phyloP scores from a whole-genome alignment of 768 basidiomycete species.

The Hypholoma sublateritium region DNA sequence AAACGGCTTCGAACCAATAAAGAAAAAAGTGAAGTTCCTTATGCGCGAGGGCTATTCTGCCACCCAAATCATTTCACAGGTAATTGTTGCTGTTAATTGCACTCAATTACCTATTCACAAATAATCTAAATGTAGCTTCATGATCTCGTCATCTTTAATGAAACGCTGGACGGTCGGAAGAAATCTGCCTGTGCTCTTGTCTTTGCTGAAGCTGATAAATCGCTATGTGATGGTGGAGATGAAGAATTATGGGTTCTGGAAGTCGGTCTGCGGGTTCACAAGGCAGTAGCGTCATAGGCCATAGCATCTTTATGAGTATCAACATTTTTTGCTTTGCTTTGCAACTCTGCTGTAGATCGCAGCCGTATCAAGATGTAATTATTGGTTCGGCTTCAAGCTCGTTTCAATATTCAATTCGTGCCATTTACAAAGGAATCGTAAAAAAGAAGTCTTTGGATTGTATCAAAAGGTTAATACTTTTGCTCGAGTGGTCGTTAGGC shows the following conservation, averaged over 20 bases:
- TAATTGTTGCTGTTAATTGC: conserved; percentile 31
- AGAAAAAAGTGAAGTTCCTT: conserved; percentile 70
- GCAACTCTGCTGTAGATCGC: conserved; percentile 1
- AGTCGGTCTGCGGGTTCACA: conserved; percentile 77
- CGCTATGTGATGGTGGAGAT: conserved; percentile 92
- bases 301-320: neutral
- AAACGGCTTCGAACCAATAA: conserved; percentile 59
- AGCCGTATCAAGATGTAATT: neutral
- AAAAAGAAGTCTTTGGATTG: conserved; percentile 3
- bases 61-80: conserved; percentile 86
- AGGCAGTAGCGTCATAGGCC: conserved; percentile 43
- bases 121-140: conserved; percentile 63
- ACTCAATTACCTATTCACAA: neutral
- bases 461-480: conserved; percentile 14
- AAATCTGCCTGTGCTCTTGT: conserved; percentile 80
- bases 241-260: conserved; percentile 96
- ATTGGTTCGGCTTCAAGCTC: neutral
- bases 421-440: conserved; percentile 1
- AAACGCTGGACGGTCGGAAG: conserved; percentile 73
- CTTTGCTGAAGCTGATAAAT: conserved; percentile 96
- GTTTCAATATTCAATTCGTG: neutral
- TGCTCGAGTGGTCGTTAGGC: conserved; percentile 12
- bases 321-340: neutral
- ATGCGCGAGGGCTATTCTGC: conserved; percentile 93
- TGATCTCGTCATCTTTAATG: conserved; percentile 84